Evolutionary conservation across 2,329 filamentous ascomycete genomes (phyloP).

Genomic region (Paraconiothyrium brasiliense): DNA sequence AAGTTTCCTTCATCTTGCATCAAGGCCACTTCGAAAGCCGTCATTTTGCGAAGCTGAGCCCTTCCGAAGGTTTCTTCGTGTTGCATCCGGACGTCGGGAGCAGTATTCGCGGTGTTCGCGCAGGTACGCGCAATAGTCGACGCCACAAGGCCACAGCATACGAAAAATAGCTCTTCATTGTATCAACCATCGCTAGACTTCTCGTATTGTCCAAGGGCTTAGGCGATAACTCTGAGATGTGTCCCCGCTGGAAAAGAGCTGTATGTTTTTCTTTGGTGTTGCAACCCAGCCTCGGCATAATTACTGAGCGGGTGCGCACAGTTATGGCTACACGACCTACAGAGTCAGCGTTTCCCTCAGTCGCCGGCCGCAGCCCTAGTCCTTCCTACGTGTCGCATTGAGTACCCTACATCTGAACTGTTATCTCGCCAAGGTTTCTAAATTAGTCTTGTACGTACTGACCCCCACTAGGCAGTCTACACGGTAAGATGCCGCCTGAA

Average conservation of each 20-base stretch:
- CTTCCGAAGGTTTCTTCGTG: background rate
- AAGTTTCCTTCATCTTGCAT: background rate
- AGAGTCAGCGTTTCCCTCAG: background rate
- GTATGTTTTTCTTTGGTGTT: background rate
- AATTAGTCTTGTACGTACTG: conserved; percentile 5
- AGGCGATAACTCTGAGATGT: background rate
- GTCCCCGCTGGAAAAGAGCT: background rate
- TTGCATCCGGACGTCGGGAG: background rate
- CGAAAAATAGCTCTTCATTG: background rate
- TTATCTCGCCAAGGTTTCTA: conserved; percentile 5
- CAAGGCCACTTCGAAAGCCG: background rate
- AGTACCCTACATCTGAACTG: background rate
- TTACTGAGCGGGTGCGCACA: background rate
- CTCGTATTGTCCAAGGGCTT: background rate
- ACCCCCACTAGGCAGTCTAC: background rate
- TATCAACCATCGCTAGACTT: background rate
- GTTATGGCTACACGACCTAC: background rate
- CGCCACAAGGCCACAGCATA: background rate
- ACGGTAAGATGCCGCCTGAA: conserved; percentile 1
- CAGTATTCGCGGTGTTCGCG: background rate
- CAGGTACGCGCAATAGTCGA: conserved; percentile 13
- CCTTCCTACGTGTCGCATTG: background rate
- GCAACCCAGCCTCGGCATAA: background rate
- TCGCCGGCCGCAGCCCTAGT: background rate
- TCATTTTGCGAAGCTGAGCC: background rate